Evolutionary conservation across 1,284 basidiomycete species (phyloP), one percentile per base, ranked within the genome.

Genomic region (Ganoderma leucocontextum): DNA sequence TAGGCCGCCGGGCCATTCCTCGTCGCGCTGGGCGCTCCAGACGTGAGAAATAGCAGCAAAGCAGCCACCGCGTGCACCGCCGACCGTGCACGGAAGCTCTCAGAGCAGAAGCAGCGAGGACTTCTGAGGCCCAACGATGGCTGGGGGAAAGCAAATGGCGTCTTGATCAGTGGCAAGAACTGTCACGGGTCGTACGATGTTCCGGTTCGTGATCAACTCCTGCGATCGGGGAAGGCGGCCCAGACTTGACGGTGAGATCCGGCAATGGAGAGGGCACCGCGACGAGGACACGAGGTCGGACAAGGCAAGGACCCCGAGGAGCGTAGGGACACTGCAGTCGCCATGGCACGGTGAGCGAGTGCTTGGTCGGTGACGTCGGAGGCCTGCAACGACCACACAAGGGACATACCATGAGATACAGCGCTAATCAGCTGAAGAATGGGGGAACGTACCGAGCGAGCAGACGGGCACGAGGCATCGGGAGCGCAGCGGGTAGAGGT

Each of bases 161-260:
- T 25, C 22, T 49, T 49, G 47, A 49, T 49, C 25, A 22, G 47
- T 55, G 52, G 13, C 22, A 19, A 13, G 8, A 8, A 10, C 25
- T 15, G 57, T 64, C 63, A 60, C 8, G 49, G 33, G 39, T 52
- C 44, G 64, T 53, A 33, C 64, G 44, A 53, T 53, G 59, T 15
- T 60, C 47, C 47, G 41, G 63, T 19, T 19, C 15, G 29, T 29
- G 29, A 29, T 29, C 29, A 29, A 29, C 29, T 29, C 29, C 29
- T 29, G 29, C 29, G 29, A 29, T 29, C 29, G 29, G 29, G 42
- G 25, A 57, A 12, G 55, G 8, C n/a, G 15, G 17, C 19, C 15
- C 17, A 65, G 42, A 64, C 63, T 59, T 65, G 60, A 64, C 15
- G 17, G 9, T 41, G 59, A 25, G n/a, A 47, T 59, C 47, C 47